Conservation (phyloP, 1,139 yeast genomes). For the Suhomyces atakaporum region DNA sequence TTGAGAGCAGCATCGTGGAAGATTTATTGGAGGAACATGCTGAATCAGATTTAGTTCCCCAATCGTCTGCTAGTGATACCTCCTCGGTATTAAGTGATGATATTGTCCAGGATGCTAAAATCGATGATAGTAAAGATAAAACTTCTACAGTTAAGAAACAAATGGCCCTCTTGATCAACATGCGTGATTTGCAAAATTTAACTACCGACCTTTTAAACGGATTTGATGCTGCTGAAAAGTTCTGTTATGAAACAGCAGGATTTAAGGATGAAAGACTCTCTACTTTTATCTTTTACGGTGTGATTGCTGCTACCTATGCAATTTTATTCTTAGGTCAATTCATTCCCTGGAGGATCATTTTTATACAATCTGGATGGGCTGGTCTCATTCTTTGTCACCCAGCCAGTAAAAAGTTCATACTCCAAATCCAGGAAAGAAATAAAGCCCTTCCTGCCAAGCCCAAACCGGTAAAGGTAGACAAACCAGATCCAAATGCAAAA, state of each 20-base stretch:
- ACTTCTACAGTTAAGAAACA: conserved; percentile 35
- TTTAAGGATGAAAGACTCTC: conserved; percentile 72
- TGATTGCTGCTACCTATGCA: conserved; percentile 34
- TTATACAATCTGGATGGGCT: conserved; percentile 60
- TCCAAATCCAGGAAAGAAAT: conserved; percentile 13
- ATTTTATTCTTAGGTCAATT: conserved; percentile 58
- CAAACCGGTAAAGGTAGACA: conserved; percentile 1
- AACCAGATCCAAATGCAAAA: conserved; percentile 21
- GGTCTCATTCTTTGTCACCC: conserved; percentile 58
- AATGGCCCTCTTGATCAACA: conserved; percentile 49
- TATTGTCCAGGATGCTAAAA: conserved; percentile 9
- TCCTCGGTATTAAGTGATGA: conserved; percentile 13
- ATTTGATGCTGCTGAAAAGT: conserved; percentile 55
- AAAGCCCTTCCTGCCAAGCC: conserved; percentile 2
- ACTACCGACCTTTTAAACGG: conserved; percentile 57
- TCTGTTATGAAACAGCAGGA: conserved; percentile 65
- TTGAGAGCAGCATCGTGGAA: conserved; percentile 40
- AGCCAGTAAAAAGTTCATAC: conserved; percentile 39
- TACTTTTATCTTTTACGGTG: conserved; percentile 51
- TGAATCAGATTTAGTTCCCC: conserved; percentile 6
- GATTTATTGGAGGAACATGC: conserved; percentile 34
- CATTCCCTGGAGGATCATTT: conserved; percentile 61
- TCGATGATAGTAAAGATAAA: conserved; percentile 21
- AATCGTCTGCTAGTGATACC: conserved; percentile 15
- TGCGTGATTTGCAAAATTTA: conserved; percentile 64